Percentiles rank a stretch among this genome's conserved stretches.
Evolutionary conservation across 345 rosid species (phyloP).

Genomic region (Reutealis trisperma): DNA sequence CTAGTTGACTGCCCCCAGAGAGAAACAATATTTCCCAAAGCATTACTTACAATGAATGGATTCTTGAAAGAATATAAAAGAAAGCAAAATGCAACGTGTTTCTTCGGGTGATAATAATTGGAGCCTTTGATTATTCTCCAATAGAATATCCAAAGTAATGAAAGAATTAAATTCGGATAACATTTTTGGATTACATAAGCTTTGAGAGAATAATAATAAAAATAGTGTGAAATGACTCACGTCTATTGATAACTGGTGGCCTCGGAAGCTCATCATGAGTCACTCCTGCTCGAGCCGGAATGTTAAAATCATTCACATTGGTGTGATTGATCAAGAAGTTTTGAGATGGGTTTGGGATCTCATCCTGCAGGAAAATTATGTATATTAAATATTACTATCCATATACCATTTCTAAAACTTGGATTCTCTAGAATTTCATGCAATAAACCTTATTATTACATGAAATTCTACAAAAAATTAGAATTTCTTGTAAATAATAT

Average conservation of each 20-base stretch:
- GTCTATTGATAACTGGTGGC: conserved; percentile 75
- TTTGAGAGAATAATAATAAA: conserved; percentile 3
- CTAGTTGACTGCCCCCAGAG: neutral
- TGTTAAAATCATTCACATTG: conserved; percentile 38
- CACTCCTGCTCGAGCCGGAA: conserved; percentile 54
- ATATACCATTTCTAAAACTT: neutral
- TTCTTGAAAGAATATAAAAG: neutral
- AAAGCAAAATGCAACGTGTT: no score
- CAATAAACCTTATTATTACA: no score
- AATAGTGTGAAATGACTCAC: conserved; percentile 42
- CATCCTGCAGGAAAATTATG: conserved; percentile 52
- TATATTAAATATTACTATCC: no score
- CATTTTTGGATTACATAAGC: neutral
- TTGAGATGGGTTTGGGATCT: conserved; percentile 54
- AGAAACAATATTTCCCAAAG: neutral
- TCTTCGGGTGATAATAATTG: no score
- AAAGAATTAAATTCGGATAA: neutral
- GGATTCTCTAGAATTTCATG: no score
- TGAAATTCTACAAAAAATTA: no score
- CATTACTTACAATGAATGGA: neutral
- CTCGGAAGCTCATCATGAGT: conserved; percentile 63
- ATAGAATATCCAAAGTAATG: neutral
- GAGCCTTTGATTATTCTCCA: neutral
- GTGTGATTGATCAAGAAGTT: conserved; percentile 28
- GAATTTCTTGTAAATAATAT: neutral